Evolutionary conservation across 768 basidiomycete species (phyloP).

Genomic region (Xerocomellus intermedius): DNA sequence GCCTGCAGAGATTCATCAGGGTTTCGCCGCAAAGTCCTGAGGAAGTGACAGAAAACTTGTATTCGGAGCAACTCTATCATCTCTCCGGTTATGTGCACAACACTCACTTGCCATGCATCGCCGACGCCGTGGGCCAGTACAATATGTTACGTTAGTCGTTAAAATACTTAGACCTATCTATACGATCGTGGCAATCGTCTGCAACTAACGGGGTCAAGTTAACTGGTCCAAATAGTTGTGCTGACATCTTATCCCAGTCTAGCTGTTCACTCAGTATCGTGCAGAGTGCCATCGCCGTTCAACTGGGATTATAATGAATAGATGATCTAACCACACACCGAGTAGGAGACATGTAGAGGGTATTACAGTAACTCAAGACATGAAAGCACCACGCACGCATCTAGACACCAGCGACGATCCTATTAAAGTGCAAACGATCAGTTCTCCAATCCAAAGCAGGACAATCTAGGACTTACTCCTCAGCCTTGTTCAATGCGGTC

Average conservation of each 20-base stretch:
- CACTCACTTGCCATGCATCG: too few relatives aligned
- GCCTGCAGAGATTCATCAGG: too few relatives aligned
- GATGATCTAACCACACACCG: constrained; percentile 17
- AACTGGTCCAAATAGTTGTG: too few relatives aligned
- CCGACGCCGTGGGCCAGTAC: too few relatives aligned
- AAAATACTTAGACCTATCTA: too few relatives aligned
- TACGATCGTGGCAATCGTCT: neutral
- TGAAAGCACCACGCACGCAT: constrained; percentile 4
- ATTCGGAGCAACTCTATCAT: neutral
- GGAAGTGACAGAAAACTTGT: too few relatives aligned
- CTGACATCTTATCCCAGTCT: too few relatives aligned
- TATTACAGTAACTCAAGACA: constrained; percentile 28
- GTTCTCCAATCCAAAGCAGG: constrained; percentile 1
- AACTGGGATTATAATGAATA: neutral
- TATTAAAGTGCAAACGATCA: constrained; percentile 23
- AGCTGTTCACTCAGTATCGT: too few relatives aligned
- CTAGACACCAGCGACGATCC: constrained; percentile 66
- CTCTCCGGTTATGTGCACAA: neutral
- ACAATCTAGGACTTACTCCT: constrained; percentile 75
- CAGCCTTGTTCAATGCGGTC: constrained; percentile 91
- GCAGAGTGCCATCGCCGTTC: neutral
- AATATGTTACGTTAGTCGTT: too few relatives aligned
- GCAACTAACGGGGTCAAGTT: neutral
- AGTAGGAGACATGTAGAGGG: constrained; percentile 25
- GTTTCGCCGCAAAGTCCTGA: too few relatives aligned